Base-by-base conservation (phyloP, 2,329 filamentous ascomycete genomes). In the Ophiostoma piceae region DNA sequence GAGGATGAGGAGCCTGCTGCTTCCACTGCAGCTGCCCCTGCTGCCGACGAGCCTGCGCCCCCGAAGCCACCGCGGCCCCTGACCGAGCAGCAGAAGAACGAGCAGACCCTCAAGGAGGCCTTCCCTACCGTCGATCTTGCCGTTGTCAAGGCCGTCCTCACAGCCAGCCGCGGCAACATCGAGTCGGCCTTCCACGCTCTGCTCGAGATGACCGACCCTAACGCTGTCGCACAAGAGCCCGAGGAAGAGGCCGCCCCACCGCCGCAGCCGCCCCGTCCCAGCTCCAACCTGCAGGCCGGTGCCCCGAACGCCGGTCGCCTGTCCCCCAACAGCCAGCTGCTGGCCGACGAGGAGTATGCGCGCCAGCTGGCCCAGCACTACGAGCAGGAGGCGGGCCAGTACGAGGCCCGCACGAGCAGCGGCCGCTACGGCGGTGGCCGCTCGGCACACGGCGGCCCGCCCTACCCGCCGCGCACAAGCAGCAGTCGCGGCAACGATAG, bases 131-230 rank as follows among this genome's bases (percentile, higher is more conserved):
- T 97, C 72, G 95, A 99, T 69, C 78, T 81, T 8, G 79, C 87
- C 64, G 90, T 99, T 66, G 87, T 99, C 79, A 96, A 90, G 79
- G 95, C 95, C 39, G 91, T 99, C 0, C 81, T 99, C 73, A 85
- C 87, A 32, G 95, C 95, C 16, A 98, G 95, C 78, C 85, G 89
- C 71, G 94, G 94, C 71, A 88, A 90, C 76, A 89, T 98, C 66
- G 95, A 99, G 79, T 91, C 92, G 41, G 94, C 95, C 16, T 99
- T 99, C 81, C 95, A 97, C 80, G 95, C 95, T 47, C 85, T 99
- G 62, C 84, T 99, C 43, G 89, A 89, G 75, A 92, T 92, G 90
- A 92, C 90, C 72, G 91, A 93, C 76, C 91, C 91, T 7, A 89
- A 90, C 77, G 89, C 90, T 8, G 77, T 80, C n/a, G 65, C 37